Evolutionary conservation across 495 filamentous ascomycete species (phyloP).

Genomic region (Usnea hakonensis): DNA sequence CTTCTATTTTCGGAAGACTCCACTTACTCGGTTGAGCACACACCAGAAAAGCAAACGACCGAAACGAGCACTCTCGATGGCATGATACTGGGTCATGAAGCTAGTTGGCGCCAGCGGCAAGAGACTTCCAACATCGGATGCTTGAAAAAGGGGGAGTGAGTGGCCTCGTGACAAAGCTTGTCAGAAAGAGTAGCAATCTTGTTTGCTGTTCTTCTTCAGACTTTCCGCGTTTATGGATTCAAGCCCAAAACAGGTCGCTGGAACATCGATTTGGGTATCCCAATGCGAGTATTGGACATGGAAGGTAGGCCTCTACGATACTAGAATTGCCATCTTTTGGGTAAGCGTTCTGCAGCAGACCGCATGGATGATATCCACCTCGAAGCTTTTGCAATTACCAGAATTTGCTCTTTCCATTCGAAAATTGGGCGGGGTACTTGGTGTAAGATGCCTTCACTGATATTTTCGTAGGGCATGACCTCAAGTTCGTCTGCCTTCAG

Average conservation of each 20-base stretch:
- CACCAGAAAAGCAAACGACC: background rate
- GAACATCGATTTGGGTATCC: background rate
- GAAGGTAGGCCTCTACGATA: background rate
- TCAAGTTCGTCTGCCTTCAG: background rate
- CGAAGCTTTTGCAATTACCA: background rate
- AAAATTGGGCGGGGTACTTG: no score
- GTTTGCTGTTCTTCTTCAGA: background rate
- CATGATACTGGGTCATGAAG: background rate
- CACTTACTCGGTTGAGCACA: background rate
- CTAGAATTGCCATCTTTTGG: background rate
- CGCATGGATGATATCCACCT: background rate
- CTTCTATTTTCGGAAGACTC: background rate
- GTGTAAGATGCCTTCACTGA: background rate
- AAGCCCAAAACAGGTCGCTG: background rate
- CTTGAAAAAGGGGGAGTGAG: background rate
- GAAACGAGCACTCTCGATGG: background rate
- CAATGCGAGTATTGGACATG: background rate
- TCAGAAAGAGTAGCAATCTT: background rate
- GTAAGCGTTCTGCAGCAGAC: background rate
- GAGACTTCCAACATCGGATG: background rate
- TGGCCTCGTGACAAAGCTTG: background rate
- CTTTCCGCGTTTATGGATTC: background rate
- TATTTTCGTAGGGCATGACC: background rate
- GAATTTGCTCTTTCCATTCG: no score
- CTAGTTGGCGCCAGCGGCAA: background rate